Evolutionary conservation across 2,329 filamentous ascomycete genomes (phyloP).

Genomic region (Sarocladium brachiariae): DNA sequence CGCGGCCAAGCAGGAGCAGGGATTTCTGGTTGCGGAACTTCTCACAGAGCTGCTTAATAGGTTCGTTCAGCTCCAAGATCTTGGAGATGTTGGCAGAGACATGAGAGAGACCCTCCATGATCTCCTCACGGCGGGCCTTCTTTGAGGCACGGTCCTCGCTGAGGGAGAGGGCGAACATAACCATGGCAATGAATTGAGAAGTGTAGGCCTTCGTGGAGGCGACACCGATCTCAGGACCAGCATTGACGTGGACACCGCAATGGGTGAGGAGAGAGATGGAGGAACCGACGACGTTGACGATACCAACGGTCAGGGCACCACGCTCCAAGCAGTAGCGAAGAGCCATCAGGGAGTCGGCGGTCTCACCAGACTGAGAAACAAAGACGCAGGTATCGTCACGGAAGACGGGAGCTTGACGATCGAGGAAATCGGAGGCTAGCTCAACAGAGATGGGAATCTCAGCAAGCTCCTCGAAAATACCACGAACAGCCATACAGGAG

Average conservation of each 20-base stretch:
- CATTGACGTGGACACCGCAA: constrained; percentile 99
- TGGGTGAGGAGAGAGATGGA: constrained; percentile 98
- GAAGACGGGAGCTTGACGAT: constrained; percentile 95
- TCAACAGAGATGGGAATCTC: constrained; percentile 98
- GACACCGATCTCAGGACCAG: constrained; percentile 96
- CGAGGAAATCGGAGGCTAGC: constrained; percentile 95
- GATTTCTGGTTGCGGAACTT: constrained; percentile 98
- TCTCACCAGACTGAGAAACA: constrained; percentile 97
- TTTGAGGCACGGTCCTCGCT: constrained; percentile 97
- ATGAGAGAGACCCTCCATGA: constrained; percentile 85
- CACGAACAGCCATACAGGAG: constrained; percentile 98
- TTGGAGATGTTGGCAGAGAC: constrained; percentile 88
- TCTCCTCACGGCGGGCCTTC: constrained; percentile 83
- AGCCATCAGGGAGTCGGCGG: constrained; percentile 93
- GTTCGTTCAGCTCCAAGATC: constrained; percentile 83
- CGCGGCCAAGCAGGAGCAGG: constrained; percentile 84
- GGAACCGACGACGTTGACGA: constrained; percentile 97
- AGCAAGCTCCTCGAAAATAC: constrained; percentile 94
- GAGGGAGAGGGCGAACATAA: constrained; percentile 97
- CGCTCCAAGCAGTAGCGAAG: constrained; percentile 97
- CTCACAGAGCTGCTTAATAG: constrained; percentile 90
- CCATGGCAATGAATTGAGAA: constrained; percentile 98
- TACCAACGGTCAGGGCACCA: constrained; percentile 91
- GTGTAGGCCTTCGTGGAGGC: constrained; percentile 99
- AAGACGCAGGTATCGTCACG: constrained; percentile 98